phyloP scores from a whole-genome alignment of 352 stramenopile genomes.

The Thraustotheca clavata region DNA sequence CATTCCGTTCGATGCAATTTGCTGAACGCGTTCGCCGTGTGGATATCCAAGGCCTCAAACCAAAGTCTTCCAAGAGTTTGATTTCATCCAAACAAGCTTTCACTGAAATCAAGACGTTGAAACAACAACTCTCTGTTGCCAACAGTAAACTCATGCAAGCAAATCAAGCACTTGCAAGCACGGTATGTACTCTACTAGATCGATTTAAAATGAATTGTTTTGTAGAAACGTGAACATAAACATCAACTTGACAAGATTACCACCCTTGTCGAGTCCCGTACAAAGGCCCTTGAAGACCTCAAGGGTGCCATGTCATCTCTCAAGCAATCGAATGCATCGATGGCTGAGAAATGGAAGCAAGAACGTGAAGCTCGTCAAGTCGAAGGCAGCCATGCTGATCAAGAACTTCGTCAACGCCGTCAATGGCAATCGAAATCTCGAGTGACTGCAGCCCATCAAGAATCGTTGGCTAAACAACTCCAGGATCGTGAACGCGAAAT shows the following conservation, averaged over 20 bases:
- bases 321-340: slow-evolving; percentile 57
- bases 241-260: slow-evolving; percentile 86
- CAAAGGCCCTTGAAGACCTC: slow-evolving; percentile 72
- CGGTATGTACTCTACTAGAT: slow-evolving; percentile 65
- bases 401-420: slow-evolving; percentile 44
- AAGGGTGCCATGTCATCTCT: slow-evolving; percentile 50
- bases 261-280: slow-evolving; percentile 59
- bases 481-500: slow-evolving; percentile 74
- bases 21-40: slow-evolving; percentile 74
- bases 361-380: slow-evolving; percentile 61
- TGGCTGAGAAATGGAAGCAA: slow-evolving; percentile 56
- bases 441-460: slow-evolving; percentile 60
- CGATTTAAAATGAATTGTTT: slow-evolving; percentile 22
- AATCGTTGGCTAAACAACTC: slow-evolving; percentile 52
- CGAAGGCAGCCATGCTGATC: slow-evolving; percentile 59
- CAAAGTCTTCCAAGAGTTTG: slow-evolving; percentile 35
- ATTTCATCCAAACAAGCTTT: slow-evolving; percentile 90
- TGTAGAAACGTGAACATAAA: slow-evolving; percentile 88
- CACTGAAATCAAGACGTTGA: slow-evolving; percentile 91
- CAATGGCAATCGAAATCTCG: slow-evolving; percentile 58
- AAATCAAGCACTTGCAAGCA: slow-evolving; percentile 84
- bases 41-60: slow-evolving; percentile 35
- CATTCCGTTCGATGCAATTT: slow-evolving; percentile 81
- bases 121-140: slow-evolving; percentile 84
- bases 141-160: slow-evolving; percentile 79